Base-by-base conservation (phyloP, 1,139 yeast species). In the Diutina ranongensis region DNA sequence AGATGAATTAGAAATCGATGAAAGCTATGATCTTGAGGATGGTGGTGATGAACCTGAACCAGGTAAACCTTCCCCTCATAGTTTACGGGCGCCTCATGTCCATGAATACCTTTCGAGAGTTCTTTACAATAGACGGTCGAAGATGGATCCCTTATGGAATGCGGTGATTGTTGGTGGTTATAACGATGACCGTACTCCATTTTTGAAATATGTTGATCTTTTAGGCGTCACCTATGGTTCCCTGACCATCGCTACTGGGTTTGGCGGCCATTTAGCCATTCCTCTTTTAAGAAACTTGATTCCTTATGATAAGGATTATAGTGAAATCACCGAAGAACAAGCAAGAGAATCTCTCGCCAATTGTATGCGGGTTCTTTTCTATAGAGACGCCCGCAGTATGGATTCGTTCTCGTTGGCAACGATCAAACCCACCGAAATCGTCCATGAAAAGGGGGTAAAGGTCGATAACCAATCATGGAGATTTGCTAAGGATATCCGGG, bases 91-190 rank as follows among this genome's bases (percentile, higher is more conserved):
- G 10, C 80, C 88, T 31, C 86, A 88, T 57, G 80, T 94, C 40
- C 94, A 86, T 62, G 94, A 86, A 60, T 92, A 88, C 61, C 71
- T 94, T 54, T 79, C 94, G 44, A 78, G 84, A 51, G 83, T 89
- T 42, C 72, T 89, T 72, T 94, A 94, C 66, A 72, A 77, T 55
- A 80, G 97, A 64, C 79, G 99, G 64, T 76, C 85, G 46, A 87
- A 89, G 64, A 81, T 94, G 92, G 78, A 94, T 61, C 99, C 99
- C 21, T 73, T 88, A 52, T 94, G 98, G 98, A 94, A 92, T 64
- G 85, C 97, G 0, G 69, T 86, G 36, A 71, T 94, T 48, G 97
- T 92, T 46, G 97, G 89, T 9, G 99, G 97, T 4, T 74, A 83
- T 55, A 83, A 82, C 59, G 81, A 79, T 49, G 81, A 77, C 50